Percentiles rank a stretch among this genome's conserved stretches.
These are phyloP conservation scores for Rhinocladiella similis DNA, from an alignment of 2,329 filamentous ascomycete species.

Conservation along the genomic window DNA sequence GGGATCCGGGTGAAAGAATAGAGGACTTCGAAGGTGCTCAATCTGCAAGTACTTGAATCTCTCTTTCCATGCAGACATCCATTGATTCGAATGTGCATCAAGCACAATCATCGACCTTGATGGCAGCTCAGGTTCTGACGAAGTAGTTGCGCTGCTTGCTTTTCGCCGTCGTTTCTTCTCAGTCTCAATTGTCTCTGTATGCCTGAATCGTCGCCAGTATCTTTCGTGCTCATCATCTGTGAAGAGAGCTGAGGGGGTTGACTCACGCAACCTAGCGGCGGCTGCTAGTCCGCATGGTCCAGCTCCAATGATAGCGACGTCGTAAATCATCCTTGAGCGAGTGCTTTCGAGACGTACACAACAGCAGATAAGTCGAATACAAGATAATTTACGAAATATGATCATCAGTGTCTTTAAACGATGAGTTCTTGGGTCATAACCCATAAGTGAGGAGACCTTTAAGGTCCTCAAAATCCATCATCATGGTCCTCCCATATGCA, in stretches of 20 bases:
- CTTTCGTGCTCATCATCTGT: constrained; percentile 79
- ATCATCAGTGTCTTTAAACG: too few relatives aligned
- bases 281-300: constrained; percentile 75
- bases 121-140: neutral
- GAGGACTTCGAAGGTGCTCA: constrained; percentile 70
- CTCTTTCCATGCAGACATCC: constrained; percentile 71
- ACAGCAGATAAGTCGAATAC: too few relatives aligned
- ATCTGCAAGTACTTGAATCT: constrained; percentile 71
- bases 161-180: constrained; percentile 12
- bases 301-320: constrained; percentile 72
- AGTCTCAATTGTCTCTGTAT: constrained; percentile 15
- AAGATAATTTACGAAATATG: too few relatives aligned
- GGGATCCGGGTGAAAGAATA: constrained; percentile 82
- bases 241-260: constrained; percentile 74
- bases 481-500: too few relatives aligned
- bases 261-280: constrained; percentile 69
- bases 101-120: constrained; percentile 60
- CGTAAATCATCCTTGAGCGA: constrained; percentile 35
- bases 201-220: constrained; percentile 47
- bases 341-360: too few relatives aligned
- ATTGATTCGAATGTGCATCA: constrained; percentile 62
- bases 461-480: too few relatives aligned
- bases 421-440: too few relatives aligned
- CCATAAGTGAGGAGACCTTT: too few relatives aligned
- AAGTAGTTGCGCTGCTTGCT: neutral